Percentiles rank a stretch among this genome's conserved stretches.
Conservation (phyloP, 164 flowering plant genomes). For the Buxus sempervirens region DNA sequence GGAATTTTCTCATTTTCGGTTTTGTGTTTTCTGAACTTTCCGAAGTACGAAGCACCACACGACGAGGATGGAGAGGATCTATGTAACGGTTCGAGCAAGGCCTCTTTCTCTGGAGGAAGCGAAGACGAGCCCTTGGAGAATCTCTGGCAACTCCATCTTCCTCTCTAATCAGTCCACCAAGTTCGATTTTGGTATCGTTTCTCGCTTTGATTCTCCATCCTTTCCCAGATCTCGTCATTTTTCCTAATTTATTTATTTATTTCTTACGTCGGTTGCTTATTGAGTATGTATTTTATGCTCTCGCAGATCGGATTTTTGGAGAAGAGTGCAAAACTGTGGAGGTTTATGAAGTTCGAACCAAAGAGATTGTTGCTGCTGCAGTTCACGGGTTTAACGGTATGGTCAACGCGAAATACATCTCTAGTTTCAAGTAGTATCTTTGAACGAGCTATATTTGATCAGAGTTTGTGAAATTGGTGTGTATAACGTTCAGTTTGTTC, state of each 20-base stretch:
- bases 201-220: constrained; percentile 4
- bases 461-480: too few relatives aligned
- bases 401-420: neutral
- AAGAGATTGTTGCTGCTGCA: constrained; percentile 77
- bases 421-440: too few relatives aligned
- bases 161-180: constrained; percentile 46
- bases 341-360: constrained; percentile 67
- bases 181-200: constrained; percentile 71
- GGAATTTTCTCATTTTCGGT: too few relatives aligned
- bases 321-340: constrained; percentile 61
- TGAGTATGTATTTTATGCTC: neutral
- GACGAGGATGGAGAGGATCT: constrained; percentile 84
- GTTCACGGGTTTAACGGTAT: constrained; percentile 89
- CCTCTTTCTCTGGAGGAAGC: constrained; percentile 81
- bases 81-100: constrained; percentile 71
- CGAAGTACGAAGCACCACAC: too few relatives aligned
- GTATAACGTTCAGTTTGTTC: too few relatives aligned
- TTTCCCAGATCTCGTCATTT: neutral
- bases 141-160: constrained; percentile 67
- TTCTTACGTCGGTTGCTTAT: neutral
- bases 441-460: too few relatives aligned
- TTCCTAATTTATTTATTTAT: too few relatives aligned
- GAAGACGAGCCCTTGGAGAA: constrained; percentile 71
- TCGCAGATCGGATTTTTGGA: constrained; percentile 63
- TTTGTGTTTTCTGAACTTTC: too few relatives aligned